phyloP scores from a whole-genome alignment of 139 green algal genomes.

The Raphidocelis subcapitata region DNA sequence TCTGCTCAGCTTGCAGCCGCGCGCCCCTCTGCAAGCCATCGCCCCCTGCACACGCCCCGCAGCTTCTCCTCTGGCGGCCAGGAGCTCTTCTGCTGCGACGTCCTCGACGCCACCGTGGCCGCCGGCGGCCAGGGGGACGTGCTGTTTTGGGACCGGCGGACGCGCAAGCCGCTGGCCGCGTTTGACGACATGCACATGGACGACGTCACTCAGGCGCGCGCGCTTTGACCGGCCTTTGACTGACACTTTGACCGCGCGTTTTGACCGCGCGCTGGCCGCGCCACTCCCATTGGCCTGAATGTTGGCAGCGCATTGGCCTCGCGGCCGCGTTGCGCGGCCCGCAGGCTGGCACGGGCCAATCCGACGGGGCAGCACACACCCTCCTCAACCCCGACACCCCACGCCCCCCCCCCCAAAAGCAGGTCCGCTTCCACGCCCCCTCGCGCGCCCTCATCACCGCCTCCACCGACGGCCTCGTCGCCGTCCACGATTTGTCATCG shows the following conservation, averaged over 20 bases:
- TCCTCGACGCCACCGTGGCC: slow-evolving; percentile 49
- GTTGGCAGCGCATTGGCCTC: neutral
- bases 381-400: too few relatives aligned
- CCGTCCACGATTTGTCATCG: slow-evolving; percentile 62
- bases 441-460: slow-evolving; percentile 50
- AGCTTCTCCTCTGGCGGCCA: slow-evolving; percentile 31
- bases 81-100: slow-evolving; percentile 51
- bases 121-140: slow-evolving; percentile 65
- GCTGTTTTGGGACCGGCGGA: slow-evolving; percentile 77
- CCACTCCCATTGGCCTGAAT: too few relatives aligned
- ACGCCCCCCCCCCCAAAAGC: too few relatives aligned
- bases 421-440: slow-evolving; percentile 56
- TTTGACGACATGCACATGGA: slow-evolving; percentile 81
- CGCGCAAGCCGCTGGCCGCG: slow-evolving; percentile 26
- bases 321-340: neutral
- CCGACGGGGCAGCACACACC: too few relatives aligned
- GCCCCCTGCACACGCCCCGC: neutral
- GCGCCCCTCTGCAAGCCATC: neutral
- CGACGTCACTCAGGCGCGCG: slow-evolving; percentile 63
- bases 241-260: too few relatives aligned
- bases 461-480: slow-evolving; percentile 69
- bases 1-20: neutral
- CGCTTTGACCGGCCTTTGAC: neutral
- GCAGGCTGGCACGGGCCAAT: too few relatives aligned
- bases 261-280: neutral